Evolutionary conservation across 495 filamentous ascomycete species (phyloP).

Genomic region (Pyrenopolyporus hunteri): DNA sequence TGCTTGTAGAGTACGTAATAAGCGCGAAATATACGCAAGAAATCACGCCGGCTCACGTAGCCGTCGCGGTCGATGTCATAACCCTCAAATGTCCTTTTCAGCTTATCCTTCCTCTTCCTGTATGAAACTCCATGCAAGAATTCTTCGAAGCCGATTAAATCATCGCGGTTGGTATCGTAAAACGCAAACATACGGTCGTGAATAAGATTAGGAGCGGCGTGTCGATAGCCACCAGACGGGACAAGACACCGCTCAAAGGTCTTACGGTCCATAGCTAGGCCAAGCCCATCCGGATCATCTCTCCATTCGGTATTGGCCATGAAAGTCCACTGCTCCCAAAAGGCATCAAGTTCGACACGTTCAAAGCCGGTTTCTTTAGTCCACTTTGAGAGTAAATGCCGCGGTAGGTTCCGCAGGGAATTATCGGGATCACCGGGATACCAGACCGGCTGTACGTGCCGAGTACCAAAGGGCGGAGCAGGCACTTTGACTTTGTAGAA

Average conservation of each 20-base stretch:
- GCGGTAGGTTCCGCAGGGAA: slow-evolving; percentile 64
- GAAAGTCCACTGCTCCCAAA: slow-evolving; percentile 96
- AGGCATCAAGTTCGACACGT: slow-evolving; percentile 81
- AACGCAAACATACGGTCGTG: slow-evolving; percentile 97
- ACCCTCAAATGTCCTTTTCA: slow-evolving; percentile 79
- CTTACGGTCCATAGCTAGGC: slow-evolving; percentile 84
- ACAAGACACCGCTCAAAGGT: slow-evolving; percentile 91
- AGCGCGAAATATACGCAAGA: slow-evolving; percentile 87
- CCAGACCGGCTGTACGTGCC: slow-evolving; percentile 77
- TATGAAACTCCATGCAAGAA: slow-evolving; percentile 85
- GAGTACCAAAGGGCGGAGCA: slow-evolving; percentile 52
- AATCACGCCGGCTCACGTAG: slow-evolving; percentile 85
- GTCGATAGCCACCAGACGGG: slow-evolving; percentile 75
- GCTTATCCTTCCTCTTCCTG: slow-evolving; percentile 76
- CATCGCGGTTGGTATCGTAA: slow-evolving; percentile 89
- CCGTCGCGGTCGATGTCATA: slow-evolving; percentile 94
- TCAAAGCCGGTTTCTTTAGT: slow-evolving; percentile 78
- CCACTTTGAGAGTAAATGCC: slow-evolving; percentile 66
- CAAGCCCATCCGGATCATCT: slow-evolving; percentile 77
- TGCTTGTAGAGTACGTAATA: slow-evolving; percentile 87
- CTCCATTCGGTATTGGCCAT: slow-evolving; percentile 85
- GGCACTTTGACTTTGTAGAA: slow-evolving; percentile 81
- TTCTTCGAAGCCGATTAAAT: slow-evolving; percentile 91
- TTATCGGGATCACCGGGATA: slow-evolving; percentile 86
- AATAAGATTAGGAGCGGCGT: slow-evolving; percentile 82